Conservation (phyloP, 2,329 filamentous ascomycete genomes). For the Coniella lustricola region DNA sequence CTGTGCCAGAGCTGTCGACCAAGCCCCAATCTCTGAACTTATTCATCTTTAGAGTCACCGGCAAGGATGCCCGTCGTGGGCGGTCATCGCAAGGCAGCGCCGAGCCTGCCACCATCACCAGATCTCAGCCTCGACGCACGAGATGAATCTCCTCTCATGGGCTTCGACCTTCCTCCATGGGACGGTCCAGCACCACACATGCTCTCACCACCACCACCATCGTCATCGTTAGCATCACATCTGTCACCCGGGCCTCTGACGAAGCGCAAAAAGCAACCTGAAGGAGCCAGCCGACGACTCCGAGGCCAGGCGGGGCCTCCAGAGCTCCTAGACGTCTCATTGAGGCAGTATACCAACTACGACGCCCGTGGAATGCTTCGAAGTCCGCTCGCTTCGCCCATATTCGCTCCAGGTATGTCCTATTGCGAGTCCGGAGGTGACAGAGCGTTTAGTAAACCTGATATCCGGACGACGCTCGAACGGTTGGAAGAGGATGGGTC, state of each 20-base stretch:
- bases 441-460: constrained; percentile 5
- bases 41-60: too few relatives aligned
- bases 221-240: not conserved
- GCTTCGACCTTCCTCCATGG: not conserved
- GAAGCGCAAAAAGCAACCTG: constrained; percentile 2
- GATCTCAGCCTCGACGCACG: too few relatives aligned
- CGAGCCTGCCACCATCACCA: too few relatives aligned
- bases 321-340: constrained; percentile 1
- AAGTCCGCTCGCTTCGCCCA: not conserved
- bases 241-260: not conserved
- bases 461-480: constrained; percentile 8
- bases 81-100: too few relatives aligned
- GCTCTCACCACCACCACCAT: not conserved
- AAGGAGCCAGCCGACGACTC: not conserved
- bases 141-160: too few relatives aligned
- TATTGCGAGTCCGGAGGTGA: not conserved
- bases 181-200: not conserved
- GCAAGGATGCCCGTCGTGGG: too few relatives aligned
- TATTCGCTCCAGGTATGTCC: too few relatives aligned
- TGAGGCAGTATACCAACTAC: constrained; percentile 11
- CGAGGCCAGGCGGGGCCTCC: not conserved
- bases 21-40: too few relatives aligned
- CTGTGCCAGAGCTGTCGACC: too few relatives aligned
- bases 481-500: not conserved
- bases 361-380: constrained; percentile 3